Conservation (phyloP, 2,329 filamentous ascomycete species). For the Colletotrichum noveboracense region DNA sequence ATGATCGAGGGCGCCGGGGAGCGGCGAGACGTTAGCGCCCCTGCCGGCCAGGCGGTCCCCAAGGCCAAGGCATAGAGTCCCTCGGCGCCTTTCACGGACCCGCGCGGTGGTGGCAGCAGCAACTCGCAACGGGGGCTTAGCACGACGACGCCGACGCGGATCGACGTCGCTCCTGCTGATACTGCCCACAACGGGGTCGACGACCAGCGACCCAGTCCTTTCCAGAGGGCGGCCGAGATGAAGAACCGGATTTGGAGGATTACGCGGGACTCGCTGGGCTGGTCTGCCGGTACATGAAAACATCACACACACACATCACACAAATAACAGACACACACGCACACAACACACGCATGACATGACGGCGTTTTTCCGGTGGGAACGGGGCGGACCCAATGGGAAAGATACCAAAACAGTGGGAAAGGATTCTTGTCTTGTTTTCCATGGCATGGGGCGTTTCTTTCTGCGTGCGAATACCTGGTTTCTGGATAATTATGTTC, state of each 20-base stretch:
- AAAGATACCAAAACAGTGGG: not conserved
- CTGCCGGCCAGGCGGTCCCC: slow-evolving; percentile 26
- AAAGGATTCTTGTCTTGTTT: not conserved
- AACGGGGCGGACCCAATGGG: not conserved
- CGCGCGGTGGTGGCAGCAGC: not conserved
- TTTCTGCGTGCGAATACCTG: not conserved
- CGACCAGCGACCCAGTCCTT: not conserved
- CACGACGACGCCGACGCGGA: not conserved
- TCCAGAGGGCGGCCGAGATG: not conserved
- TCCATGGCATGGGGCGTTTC: not conserved
- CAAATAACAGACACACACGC: not conserved
- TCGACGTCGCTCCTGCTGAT: not conserved
- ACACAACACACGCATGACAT: not conserved
- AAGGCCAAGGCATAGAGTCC: slow-evolving; percentile 19
- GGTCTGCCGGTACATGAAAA: slow-evolving; percentile 4
- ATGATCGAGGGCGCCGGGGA: slow-evolving; percentile 54
- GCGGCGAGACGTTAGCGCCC: slow-evolving; percentile 55
- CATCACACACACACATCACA: not conserved
- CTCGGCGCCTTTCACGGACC: not conserved
- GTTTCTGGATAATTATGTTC: not conserved
- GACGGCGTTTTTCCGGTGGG: slow-evolving; percentile 8
- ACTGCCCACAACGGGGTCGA: not conserved
- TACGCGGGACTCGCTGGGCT: slow-evolving; percentile 14
- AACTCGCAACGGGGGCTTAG: not conserved
- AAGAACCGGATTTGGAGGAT: slow-evolving; percentile 6